Conservation (phyloP, 768 basidiomycete species). For the Termitomyces sp. region DNA sequence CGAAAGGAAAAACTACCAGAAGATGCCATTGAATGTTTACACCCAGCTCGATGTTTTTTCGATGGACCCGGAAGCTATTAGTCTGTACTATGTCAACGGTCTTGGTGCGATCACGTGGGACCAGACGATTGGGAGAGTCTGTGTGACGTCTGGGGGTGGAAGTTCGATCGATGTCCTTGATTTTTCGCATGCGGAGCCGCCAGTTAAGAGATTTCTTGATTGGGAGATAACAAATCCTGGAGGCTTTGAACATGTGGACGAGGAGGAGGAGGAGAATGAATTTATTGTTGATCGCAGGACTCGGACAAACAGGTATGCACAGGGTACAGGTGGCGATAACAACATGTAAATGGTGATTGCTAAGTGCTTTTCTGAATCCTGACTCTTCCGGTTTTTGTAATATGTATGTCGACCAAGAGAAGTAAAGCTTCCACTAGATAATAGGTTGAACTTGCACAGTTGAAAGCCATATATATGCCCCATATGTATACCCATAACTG, state of each 20-base stretch:
- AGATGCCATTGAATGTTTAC: constrained; percentile 14
- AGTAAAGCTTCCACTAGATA: too few species aligned
- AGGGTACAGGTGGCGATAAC: too few species aligned
- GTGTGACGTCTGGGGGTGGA: constrained; percentile 35
- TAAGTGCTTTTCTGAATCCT: too few species aligned
- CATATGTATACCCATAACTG: too few species aligned
- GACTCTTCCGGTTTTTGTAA: too few species aligned
- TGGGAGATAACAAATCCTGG: constrained; percentile 21
- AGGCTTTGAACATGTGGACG: background rate
- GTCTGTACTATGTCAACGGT: constrained; percentile 20
- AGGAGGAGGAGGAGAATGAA: background rate
- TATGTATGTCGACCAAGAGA: too few species aligned
- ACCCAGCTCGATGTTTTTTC: constrained; percentile 7
- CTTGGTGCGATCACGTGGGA: constrained; percentile 44
- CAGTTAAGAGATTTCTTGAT: constrained; percentile 19
- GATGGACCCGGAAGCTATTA: constrained; percentile 7
- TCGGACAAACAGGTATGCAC: too few species aligned
- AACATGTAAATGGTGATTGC: too few species aligned
- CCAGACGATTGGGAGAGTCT: constrained; percentile 56
- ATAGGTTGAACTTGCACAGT: too few species aligned
- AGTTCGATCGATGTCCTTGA: constrained; percentile 44
- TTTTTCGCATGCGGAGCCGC: constrained; percentile 27
- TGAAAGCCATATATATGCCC: too few species aligned
- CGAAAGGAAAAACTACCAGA: constrained; percentile 19
- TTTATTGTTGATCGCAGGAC: background rate